These are phyloP conservation scores for Starmerella apis DNA, from an alignment of 805 yeast species.

Conservation along the genomic window DNA sequence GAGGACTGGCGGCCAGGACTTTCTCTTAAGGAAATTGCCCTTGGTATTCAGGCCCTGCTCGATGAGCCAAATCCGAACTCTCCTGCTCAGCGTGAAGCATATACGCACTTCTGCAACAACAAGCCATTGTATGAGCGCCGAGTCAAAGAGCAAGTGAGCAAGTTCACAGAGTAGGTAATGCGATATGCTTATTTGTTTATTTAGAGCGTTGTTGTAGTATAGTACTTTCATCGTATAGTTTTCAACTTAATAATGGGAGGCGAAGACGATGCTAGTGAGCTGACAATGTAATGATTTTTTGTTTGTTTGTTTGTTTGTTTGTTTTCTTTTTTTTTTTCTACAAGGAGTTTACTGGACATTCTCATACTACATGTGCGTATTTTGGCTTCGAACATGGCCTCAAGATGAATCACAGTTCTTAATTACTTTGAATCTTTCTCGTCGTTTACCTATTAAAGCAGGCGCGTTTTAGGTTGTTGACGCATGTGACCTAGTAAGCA, in stretches of 20 bases:
- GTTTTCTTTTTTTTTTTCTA: too few species aligned
- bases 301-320: too few species aligned
- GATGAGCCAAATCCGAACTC: constrained; percentile 88
- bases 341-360: too few species aligned
- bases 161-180: constrained; percentile 35
- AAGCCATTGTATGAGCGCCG: constrained; percentile 57
- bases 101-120: constrained; percentile 51
- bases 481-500: constrained; percentile 2
- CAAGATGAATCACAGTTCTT: too few species aligned
- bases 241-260: too few species aligned
- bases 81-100: constrained; percentile 97
- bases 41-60: constrained; percentile 86
- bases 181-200: too few species aligned
- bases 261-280: too few species aligned
- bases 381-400: too few species aligned
- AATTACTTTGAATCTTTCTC: too few species aligned
- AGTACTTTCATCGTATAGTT: neutral
- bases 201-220: neutral
- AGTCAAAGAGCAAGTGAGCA: constrained; percentile 70
- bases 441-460: too few species aligned
- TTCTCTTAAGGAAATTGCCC: constrained; percentile 73
- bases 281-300: too few species aligned
- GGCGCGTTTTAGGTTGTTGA: neutral
- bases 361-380: too few species aligned
- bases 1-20: constrained; percentile 98